Conservation (phyloP, 2,329 filamentous ascomycete species). For the Calonectria henricotiae region DNA sequence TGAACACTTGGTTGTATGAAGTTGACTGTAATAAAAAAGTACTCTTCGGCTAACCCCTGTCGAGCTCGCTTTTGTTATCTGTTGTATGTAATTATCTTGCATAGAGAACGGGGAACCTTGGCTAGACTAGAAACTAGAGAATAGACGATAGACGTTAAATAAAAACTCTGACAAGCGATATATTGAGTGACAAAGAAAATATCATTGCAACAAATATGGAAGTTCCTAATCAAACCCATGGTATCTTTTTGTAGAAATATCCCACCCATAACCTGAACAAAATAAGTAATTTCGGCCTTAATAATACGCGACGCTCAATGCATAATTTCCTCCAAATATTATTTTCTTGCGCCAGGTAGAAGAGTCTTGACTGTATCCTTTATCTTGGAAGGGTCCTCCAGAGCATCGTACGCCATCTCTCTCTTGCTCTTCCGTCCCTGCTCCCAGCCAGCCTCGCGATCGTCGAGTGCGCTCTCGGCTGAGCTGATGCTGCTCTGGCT, state of each 20-base stretch:
- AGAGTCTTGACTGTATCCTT: conserved; percentile 58
- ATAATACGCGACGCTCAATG: conserved; percentile 34
- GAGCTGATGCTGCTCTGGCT: conserved; percentile 71
- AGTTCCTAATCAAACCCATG: conserved; percentile 36
- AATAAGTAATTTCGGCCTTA: conserved; percentile 41
- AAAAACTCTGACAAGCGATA: neutral
- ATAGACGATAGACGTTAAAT: conserved; percentile 18
- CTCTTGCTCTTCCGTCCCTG: conserved; percentile 66
- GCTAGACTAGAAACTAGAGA: conserved; percentile 27
- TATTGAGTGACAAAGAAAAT: conserved; percentile 25
- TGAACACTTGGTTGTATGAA: too few species aligned
- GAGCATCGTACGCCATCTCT: conserved; percentile 67
- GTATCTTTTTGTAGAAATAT: conserved; percentile 43
- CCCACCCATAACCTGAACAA: conserved; percentile 32
- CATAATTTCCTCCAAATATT: conserved; percentile 43
- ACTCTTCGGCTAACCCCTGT: neutral
- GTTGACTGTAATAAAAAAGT: too few species aligned
- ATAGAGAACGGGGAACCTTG: neutral
- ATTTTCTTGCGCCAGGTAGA: conserved; percentile 48
- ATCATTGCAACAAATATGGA: neutral
- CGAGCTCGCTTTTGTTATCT: neutral
- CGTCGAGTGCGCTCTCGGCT: conserved; percentile 68
- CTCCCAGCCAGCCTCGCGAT: conserved; percentile 62
- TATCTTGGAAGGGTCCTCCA: conserved; percentile 67
- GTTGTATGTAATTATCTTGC: neutral